phyloP scores from a whole-genome alignment of 2,329 filamentous ascomycete genomes.

The Bertia moriformis region DNA sequence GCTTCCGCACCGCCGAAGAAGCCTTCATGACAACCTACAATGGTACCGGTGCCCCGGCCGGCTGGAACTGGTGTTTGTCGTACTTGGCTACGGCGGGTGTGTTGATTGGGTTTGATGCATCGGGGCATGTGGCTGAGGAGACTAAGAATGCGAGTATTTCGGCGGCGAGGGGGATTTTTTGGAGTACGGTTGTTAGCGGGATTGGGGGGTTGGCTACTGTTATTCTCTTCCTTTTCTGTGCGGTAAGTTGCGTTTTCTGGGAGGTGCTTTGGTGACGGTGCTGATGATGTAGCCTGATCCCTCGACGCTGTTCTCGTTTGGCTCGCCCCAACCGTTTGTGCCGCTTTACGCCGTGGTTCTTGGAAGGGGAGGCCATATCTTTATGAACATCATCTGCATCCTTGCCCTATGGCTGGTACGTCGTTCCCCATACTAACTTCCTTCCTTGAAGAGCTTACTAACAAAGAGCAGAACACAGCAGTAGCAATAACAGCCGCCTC shows the following conservation, averaged over 20 bases:
- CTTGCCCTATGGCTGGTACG: conserved; percentile 32
- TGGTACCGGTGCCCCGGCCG: conserved; percentile 34
- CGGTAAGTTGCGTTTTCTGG: conserved; percentile 24
- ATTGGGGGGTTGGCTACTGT: conserved; percentile 38
- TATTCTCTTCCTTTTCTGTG: conserved; percentile 43
- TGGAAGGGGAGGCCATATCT: conserved; percentile 38
- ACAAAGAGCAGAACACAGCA: conserved; percentile 33
- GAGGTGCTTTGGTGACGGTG: not conserved
- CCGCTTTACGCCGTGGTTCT: conserved; percentile 39
- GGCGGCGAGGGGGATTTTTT: conserved; percentile 45
- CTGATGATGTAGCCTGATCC: conserved; percentile 33
- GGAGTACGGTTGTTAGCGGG: conserved; percentile 40
- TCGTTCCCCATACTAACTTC: conserved; percentile 3
- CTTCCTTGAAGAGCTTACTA: not conserved
- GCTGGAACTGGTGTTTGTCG: conserved; percentile 49
- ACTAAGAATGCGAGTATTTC: conserved; percentile 39
- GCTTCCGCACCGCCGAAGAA: conserved; percentile 41
- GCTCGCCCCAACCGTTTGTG: conserved; percentile 41
- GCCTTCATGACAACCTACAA: conserved; percentile 48
- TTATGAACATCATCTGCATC: conserved; percentile 45
- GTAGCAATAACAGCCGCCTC: conserved; percentile 44
- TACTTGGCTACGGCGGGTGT: conserved; percentile 46
- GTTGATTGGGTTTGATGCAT: conserved; percentile 45
- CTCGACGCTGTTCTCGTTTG: conserved; percentile 33
- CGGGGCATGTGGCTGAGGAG: conserved; percentile 45